Conservation (phyloP, 805 yeast genomes). For the Blastobotrys robertii region DNA sequence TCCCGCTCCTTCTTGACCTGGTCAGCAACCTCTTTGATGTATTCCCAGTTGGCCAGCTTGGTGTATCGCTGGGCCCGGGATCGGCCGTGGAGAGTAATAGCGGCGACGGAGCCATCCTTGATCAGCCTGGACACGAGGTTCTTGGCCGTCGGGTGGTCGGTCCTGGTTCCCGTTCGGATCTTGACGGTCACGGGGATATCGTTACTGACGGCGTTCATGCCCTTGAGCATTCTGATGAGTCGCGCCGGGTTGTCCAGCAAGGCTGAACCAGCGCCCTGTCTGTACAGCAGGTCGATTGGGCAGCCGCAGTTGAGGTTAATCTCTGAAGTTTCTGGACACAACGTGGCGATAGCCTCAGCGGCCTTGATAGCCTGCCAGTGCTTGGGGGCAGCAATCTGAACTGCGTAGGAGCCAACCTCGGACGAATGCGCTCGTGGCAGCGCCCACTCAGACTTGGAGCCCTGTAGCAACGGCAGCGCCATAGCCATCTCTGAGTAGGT, state of each 20-base stretch:
- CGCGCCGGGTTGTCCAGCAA: constrained; percentile 82
- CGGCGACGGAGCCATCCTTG: constrained; percentile 73
- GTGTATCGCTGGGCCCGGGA: constrained; percentile 95
- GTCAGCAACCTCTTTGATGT: constrained; percentile 64
- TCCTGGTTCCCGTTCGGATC: constrained; percentile 84
- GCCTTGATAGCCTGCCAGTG: constrained; percentile 93
- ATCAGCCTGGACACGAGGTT: constrained; percentile 61
- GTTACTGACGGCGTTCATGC: constrained; percentile 84
- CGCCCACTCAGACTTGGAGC: constrained; percentile 95
- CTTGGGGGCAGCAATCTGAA: constrained; percentile 84
- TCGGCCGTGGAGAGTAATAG: constrained; percentile 91
- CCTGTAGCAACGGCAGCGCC: constrained; percentile 75
- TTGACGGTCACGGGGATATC: constrained; percentile 88
- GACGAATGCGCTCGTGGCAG: constrained; percentile 76
- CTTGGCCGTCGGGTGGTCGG: constrained; percentile 80
- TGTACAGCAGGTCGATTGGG: constrained; percentile 89
- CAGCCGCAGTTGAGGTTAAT: constrained; percentile 93
- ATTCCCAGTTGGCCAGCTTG: constrained; percentile 86
- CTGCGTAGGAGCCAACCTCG: constrained; percentile 85
- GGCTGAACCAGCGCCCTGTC: constrained; percentile 95
- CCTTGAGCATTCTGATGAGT: constrained; percentile 64
- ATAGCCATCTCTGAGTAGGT: constrained; percentile 96
- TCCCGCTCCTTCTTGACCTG: constrained; percentile 47
- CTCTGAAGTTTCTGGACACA: constrained; percentile 59
- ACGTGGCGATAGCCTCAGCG: constrained; percentile 61